phyloP scores from a whole-genome alignment of 257 asterid species.

The Solanum microdontum region DNA sequence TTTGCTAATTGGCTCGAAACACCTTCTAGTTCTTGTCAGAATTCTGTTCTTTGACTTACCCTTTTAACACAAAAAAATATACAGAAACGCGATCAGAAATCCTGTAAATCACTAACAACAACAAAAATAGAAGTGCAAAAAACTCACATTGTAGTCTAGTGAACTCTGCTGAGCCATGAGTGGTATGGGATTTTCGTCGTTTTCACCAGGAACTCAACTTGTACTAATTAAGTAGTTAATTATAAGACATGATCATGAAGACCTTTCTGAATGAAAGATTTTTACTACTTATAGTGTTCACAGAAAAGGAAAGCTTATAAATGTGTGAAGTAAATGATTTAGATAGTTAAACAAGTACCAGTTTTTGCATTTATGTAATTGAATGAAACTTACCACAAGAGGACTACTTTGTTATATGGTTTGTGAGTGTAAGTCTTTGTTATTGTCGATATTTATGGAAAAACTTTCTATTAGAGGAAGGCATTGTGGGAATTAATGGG shows the following conservation, averaged over 20 bases:
- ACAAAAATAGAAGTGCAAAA: not conserved
- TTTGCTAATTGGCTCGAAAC: conserved; percentile 1
- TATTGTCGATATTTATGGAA: not conserved
- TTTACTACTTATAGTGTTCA: not conserved
- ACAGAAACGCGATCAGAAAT: not conserved
- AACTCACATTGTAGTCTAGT: not conserved
- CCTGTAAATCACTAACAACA: not conserved
- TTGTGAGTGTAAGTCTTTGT: not conserved
- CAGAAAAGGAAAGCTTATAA: not conserved
- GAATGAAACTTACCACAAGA: not conserved
- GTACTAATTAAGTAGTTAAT: not conserved
- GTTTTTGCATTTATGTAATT: not conserved
- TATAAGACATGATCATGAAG: not conserved
- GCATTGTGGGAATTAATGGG: not conserved
- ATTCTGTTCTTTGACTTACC: not conserved
- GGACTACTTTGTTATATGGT: not conserved
- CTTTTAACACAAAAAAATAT: not conserved
- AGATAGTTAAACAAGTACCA: not conserved
- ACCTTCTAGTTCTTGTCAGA: not conserved
- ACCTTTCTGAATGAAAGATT: not conserved
- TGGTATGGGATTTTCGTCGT: not conserved
- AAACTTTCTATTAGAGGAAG: not conserved
- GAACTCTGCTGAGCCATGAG: not conserved
- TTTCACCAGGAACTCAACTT: not conserved
- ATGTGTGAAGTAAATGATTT: not conserved